These are phyloP conservation scores for Neospermospora avenae DNA, from an alignment of 2,329 filamentous ascomycete genomes.

Conservation along the genomic window DNA sequence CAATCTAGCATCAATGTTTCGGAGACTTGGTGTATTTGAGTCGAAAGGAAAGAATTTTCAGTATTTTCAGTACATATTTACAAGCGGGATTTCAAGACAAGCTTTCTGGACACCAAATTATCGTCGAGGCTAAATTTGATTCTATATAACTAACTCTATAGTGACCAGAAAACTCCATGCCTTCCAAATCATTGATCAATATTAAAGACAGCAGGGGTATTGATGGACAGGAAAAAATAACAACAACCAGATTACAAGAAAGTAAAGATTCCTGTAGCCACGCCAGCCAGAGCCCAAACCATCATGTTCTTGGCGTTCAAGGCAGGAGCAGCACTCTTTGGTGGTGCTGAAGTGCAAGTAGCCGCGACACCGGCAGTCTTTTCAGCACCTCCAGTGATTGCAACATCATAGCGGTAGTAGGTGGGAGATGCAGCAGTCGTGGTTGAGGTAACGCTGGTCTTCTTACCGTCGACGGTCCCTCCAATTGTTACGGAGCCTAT, in stretches of 20 bases:
- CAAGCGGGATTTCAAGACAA: too few species aligned
- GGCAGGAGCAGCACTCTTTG: neutral
- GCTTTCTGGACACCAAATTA: neutral
- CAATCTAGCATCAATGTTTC: neutral
- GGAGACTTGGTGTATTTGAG: too few species aligned
- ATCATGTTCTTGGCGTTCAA: neutral
- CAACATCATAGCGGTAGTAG: constrained; percentile 11
- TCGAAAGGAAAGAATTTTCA: too few species aligned
- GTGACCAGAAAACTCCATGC: neutral
- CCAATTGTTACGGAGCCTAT: constrained; percentile 6
- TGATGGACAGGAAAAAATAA: neutral
- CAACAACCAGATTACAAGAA: neutral
- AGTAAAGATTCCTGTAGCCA: neutral
- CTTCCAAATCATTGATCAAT: neutral
- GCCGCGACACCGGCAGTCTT: constrained; percentile 10
- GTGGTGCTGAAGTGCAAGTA: neutral
- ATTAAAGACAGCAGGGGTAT: neutral
- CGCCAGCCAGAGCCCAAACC: constrained; percentile 5
- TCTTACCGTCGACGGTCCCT: neutral
- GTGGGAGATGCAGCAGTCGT: neutral
- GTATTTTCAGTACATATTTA: too few species aligned
- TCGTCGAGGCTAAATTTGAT: too few species aligned
- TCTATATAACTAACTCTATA: too few species aligned
- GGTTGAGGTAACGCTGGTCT: neutral
- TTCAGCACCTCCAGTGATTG: constrained; percentile 9